Percentiles rank a stretch among this genome's conserved stretches.
Conservation (phyloP, 2,329 filamentous ascomycete species). For the Aureobasidium leucospermi region DNA sequence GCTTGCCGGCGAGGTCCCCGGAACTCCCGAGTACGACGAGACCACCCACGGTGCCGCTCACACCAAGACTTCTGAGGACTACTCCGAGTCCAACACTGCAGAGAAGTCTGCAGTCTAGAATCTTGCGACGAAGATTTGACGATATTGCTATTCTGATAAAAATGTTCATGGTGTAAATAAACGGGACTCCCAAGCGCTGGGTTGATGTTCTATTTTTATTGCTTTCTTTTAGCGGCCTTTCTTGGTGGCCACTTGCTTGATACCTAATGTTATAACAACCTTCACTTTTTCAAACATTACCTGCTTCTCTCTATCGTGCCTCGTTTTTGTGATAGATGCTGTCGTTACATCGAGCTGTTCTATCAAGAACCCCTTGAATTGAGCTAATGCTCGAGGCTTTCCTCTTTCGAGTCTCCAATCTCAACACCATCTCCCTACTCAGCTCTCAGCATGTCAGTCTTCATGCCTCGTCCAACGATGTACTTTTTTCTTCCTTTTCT, state of each 20-base stretch:
- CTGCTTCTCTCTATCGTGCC: too few relatives aligned
- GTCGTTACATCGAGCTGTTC: neutral
- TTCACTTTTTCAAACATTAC: neutral
- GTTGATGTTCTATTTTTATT: neutral
- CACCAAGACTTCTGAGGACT: neutral
- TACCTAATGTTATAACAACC: constrained; percentile 1
- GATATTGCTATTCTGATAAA: neutral
- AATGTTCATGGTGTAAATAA: constrained; percentile 6
- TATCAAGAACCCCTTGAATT: neutral
- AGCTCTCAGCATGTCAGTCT: too few relatives aligned
- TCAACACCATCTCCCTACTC: too few relatives aligned
- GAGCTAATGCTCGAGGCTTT: too few relatives aligned
- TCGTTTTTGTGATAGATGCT: neutral
- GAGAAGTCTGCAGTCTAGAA: constrained; percentile 4
- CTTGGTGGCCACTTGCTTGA: neutral
- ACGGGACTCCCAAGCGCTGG: neutral
- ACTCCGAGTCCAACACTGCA: neutral
- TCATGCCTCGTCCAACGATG: too few relatives aligned
- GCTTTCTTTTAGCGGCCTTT: neutral
- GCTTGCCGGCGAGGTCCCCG: constrained; percentile 58
- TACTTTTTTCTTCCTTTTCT: too few relatives aligned
- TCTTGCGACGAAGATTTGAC: neutral
- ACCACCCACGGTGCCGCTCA: neutral
- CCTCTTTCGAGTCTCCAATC: too few relatives aligned
- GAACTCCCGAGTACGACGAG: constrained; percentile 42